Evolutionary conservation across 2,329 filamentous ascomycete species (phyloP), one percentile per base, ranked within the genome.

Genomic region (Trichoderma cornu-damae): DNA sequence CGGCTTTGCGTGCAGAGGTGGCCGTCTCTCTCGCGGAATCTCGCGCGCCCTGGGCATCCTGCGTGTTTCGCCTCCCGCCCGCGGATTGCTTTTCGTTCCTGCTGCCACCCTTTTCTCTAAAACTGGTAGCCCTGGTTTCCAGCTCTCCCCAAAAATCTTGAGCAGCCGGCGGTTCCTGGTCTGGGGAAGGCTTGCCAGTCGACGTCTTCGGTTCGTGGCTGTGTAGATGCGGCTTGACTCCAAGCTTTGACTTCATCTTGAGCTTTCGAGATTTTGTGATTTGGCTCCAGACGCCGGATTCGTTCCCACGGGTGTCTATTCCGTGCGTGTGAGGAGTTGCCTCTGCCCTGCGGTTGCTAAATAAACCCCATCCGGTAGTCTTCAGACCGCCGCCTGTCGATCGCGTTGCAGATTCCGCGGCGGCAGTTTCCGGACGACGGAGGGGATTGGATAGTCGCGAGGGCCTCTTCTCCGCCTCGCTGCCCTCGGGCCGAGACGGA

Each of bases 121-220:
- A 49, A 26, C 42, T 42, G 2, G 58, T 48, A 3, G 64, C 61
- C 37, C 64, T 60, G 16, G 60, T 60, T 43, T 67, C 63, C 6
- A 67, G 57, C 46, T 65, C 66, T 6, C 52, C 62, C 66, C 65
- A 67, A 30, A 68, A 68, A 30, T 66, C 62, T 24, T 63, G 57
- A 9, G 51, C 49, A 9, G 51, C 49, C 3, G 43, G n/a, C 6
- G 43, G 3, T 16, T 18, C 28, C 6, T 50, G 46, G 8, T 28
- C 34, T 6, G 16, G n/a, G 3, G 22, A 34, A 6, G 53, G 5
- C 22, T 49, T 16, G 22, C 14, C 20, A 30, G 40, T 22, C 16
- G 55, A 16, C n/a, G 35, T 4, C 20, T 43, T 48, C 9, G 14
- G 14, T 37, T 51, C 47, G 8, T 44, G 46, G 28, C 28, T 20